These are phyloP conservation scores for Alternaria sp. DNA, from an alignment of 2,329 filamentous ascomycete species.

Conservation along the genomic window DNA sequence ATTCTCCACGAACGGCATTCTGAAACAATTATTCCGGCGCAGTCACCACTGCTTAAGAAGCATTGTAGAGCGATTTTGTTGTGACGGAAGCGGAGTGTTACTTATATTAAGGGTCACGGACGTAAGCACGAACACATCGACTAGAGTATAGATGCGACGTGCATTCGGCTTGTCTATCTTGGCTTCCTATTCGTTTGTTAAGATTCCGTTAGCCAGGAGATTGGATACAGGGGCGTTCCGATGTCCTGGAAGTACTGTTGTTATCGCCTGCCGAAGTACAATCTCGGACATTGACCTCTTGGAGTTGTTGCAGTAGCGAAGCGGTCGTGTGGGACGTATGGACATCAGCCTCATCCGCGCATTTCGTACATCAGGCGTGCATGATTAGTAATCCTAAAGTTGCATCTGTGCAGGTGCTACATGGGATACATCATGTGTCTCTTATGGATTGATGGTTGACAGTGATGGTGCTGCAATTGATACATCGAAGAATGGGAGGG, in stretches of 20 bases:
- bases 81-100: not conserved
- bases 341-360: not conserved
- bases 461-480: not conserved
- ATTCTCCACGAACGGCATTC: constrained; percentile 8
- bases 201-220: not conserved
- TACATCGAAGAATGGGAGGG: not conserved
- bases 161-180: not conserved
- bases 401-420: not conserved
- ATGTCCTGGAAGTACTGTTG: not conserved
- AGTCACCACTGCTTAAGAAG: too few relatives aligned
- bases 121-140: not conserved
- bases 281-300: not conserved
- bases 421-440: not conserved
- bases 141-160: not conserved
- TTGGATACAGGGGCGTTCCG: not conserved
- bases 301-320: not conserved
- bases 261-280: not conserved
- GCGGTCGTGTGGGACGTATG: not conserved
- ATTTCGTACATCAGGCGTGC: not conserved
- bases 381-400: not conserved
- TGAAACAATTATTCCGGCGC: not conserved
- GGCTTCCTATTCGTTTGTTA: not conserved
- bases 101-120: not conserved
- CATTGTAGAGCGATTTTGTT: not conserved
- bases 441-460: not conserved